A percentile compares a stretch with the other conserved stretches of the same genome.
Evolutionary conservation across 352 stramenopile species (phyloP).

Genomic region (Pythium monospermum): DNA sequence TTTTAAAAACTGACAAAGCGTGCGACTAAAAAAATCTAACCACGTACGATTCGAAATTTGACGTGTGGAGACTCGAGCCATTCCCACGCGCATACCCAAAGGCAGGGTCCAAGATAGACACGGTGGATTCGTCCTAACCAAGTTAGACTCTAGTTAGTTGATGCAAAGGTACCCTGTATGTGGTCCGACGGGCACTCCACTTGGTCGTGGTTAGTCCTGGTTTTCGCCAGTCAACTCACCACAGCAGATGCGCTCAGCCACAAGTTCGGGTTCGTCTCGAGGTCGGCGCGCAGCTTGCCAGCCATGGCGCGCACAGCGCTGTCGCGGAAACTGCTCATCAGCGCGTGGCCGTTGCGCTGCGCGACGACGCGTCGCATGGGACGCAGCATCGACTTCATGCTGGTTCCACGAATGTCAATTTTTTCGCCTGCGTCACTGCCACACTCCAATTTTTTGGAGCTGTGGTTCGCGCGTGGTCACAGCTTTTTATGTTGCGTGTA

Average conservation of each 20-base stretch:
- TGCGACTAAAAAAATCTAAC: conserved; percentile 4
- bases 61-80: conserved; percentile 26
- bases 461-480: not conserved
- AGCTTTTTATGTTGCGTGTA: not conserved
- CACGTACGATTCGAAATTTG: conserved; percentile 37
- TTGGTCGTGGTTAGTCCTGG: not conserved
- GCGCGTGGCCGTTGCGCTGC: conserved; percentile 17
- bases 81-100: conserved; percentile 47
- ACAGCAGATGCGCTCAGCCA: conserved; percentile 76
- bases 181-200: not conserved
- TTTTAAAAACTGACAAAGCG: not conserved
- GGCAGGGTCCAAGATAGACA: conserved; percentile 77
- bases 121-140: conserved; percentile 68
- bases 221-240: conserved; percentile 36
- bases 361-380: conserved; percentile 14
- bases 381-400: conserved; percentile 33
- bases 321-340: conserved; percentile 55
- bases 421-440: conserved; percentile 12
- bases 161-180: too few relatives aligned
- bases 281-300: conserved; percentile 49
- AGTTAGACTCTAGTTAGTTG: not conserved
- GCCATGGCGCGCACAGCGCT: conserved; percentile 54
- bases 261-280: conserved; percentile 79
- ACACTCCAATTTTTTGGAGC: not conserved
- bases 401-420: not conserved